Percentiles rank a stretch among this genome's conserved stretches.
These are phyloP conservation scores for Arabidopsis lyrata DNA, from an alignment of 441 rosid species.

Conservation along the genomic window DNA sequence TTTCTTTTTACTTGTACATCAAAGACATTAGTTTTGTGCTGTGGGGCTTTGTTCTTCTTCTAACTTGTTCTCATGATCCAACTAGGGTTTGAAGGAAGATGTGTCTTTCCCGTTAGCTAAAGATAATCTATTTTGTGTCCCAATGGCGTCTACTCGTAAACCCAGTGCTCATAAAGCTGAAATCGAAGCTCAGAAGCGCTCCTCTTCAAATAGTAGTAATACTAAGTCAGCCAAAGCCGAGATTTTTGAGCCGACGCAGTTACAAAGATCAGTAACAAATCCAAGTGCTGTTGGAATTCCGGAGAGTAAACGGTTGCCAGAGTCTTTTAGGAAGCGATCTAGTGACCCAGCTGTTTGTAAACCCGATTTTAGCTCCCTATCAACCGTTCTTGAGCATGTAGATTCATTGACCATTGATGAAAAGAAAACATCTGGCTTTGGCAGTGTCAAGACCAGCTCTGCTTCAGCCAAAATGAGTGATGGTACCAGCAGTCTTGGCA, in stretches of 20 bases:
- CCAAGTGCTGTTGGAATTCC: slow-evolving; percentile 43
- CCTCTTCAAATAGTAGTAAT: slow-evolving; percentile 45
- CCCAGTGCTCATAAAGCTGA: slow-evolving; percentile 51
- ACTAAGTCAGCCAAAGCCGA: slow-evolving; percentile 53
- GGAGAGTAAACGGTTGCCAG: slow-evolving; percentile 50
- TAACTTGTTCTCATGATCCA: slow-evolving; percentile 26
- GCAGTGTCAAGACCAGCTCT: slow-evolving; percentile 77
- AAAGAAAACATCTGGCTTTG: slow-evolving; percentile 67
- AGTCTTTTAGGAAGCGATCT: slow-evolving; percentile 53
- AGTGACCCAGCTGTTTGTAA: slow-evolving; percentile 51
- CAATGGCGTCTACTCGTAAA: slow-evolving; percentile 50
- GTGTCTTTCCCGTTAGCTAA: slow-evolving; percentile 42
- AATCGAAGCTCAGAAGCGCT: slow-evolving; percentile 49
- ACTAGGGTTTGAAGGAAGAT: slow-evolving; percentile 38
- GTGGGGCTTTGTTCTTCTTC: slow-evolving; percentile 15
- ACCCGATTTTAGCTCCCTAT: slow-evolving; percentile 54
- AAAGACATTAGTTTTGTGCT: background rate
- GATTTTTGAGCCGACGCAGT: slow-evolving; percentile 42
- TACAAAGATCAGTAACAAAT: slow-evolving; percentile 46
- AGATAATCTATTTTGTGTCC: slow-evolving; percentile 12
- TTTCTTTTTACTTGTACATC: background rate
- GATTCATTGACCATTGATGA: slow-evolving; percentile 55
- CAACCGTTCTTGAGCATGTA: slow-evolving; percentile 49
- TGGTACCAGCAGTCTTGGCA: slow-evolving; percentile 65
- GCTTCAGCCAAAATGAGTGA: slow-evolving; percentile 82